These are phyloP conservation scores for Podospora sp. DNA, from an alignment of 495 filamentous ascomycete genomes.

Conservation along the genomic window DNA sequence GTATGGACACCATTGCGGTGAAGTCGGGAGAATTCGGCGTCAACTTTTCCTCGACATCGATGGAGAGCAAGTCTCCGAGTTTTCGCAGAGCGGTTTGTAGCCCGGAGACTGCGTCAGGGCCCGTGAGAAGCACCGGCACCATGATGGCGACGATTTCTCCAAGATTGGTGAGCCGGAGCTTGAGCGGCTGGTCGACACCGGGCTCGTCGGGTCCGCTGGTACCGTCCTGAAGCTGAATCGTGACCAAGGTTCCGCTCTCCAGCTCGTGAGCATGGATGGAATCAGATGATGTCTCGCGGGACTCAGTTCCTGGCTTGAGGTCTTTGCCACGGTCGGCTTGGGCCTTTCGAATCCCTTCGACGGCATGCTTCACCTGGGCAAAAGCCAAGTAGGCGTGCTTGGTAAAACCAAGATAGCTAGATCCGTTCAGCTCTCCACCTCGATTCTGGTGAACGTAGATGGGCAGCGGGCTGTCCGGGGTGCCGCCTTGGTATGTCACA, in stretches of 20 bases:
- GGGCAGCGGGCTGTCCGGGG: background rate
- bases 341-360: background rate
- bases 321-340: background rate
- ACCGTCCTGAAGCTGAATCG: background rate
- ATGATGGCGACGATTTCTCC: background rate
- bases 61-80: background rate
- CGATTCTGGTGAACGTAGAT: conserved; percentile 1
- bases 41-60: background rate
- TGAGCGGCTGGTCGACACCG: background rate
- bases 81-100: background rate
- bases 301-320: background rate
- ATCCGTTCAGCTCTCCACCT: conserved; percentile 3
- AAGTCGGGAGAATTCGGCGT: background rate
- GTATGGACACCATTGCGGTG: conserved; percentile 1
- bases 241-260: background rate
- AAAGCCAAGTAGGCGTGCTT: background rate
- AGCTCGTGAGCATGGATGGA: background rate
- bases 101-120: background rate
- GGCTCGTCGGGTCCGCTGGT: background rate
- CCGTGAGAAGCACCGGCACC: background rate
- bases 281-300: background rate
- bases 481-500: background rate
- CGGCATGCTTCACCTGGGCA: background rate
- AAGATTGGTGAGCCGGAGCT: background rate
- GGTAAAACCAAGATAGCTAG: conserved; percentile 1